Evolutionary conservation across 768 basidiomycete genomes (phyloP), one percentile per base, ranked within the genome.

Genomic region (Hypholoma fasciculare): DNA sequence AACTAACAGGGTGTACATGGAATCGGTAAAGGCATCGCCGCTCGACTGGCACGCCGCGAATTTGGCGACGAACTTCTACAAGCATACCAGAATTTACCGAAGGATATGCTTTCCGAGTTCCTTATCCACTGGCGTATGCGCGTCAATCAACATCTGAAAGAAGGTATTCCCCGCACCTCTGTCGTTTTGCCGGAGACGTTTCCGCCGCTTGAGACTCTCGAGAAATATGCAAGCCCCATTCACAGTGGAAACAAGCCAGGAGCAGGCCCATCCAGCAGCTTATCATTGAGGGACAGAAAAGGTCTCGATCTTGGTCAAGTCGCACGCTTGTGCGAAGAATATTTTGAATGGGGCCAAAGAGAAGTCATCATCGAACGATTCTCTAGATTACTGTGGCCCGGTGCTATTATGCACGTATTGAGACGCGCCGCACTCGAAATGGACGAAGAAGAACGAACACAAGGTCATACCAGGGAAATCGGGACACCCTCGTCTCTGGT

Each of bases 311-410:
- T 87, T 2, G 74, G 72, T 38, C 74, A 75, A 40, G 76, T 90
- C 19, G 88, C 86, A 3, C 74, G 69, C 9, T 72, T 87, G 14
- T 90, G 88, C 69, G 89, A 82, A 54, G 81, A 83, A 62, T 87
- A 88, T 60, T 76, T 69, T 56, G 88, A 90, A 62, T 92, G 90
- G 88, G 89, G 88, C 0, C 80, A 83, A 19, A 81, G 74, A 61
- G 79, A 83, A 16, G 72, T 78, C 13, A 86, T 92, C 46, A 74
- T 85, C 51, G 85, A 86, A 58, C 81, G 85, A 23, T 89, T 92
- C 67, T 74, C 86, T 60, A 83, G 77, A 8, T 77, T 87, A 7
- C 71, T 90, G 4, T 92, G 89, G 84, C 78, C 80, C 1, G 78
- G 81, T 2, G 80, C 84, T 3, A 75, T 87, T 5, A 78, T 87